Evolutionary conservation across 495 filamentous ascomycete genomes (phyloP).

Genomic region (Penicillium coffeae): DNA sequence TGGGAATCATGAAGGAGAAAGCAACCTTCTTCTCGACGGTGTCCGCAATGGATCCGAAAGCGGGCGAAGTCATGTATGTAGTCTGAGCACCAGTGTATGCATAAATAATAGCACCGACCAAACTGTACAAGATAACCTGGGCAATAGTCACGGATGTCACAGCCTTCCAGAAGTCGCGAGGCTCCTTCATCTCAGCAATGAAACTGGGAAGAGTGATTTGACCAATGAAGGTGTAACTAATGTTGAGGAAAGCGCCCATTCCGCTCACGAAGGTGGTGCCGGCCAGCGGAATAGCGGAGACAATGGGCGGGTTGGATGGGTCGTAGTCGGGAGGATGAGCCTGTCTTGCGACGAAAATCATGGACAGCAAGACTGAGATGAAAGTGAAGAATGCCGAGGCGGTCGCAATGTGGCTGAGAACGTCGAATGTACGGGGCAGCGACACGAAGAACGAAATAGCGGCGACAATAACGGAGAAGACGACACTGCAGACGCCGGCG

Average conservation of each 20-base stretch:
- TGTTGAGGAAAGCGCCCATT: slow-evolving; percentile 82
- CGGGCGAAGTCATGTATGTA: slow-evolving; percentile 73
- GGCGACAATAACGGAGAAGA: slow-evolving; percentile 64
- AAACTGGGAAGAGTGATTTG: slow-evolving; percentile 89
- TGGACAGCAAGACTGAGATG: slow-evolving; percentile 74
- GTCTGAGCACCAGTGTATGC: slow-evolving; percentile 68
- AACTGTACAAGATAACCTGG: slow-evolving; percentile 75
- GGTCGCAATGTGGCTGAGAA: slow-evolving; percentile 71
- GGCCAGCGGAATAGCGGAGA: slow-evolving; percentile 59
- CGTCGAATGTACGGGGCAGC: slow-evolving; percentile 74
- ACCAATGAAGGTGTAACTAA: slow-evolving; percentile 88
- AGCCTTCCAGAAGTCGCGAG: slow-evolving; percentile 83
- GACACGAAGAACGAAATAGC: slow-evolving; percentile 72
- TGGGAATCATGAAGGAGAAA: slow-evolving; percentile 91
- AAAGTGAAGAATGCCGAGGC: slow-evolving; percentile 80
- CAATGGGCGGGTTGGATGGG: slow-evolving; percentile 53
- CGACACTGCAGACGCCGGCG: slow-evolving; percentile 63
- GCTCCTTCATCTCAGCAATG: slow-evolving; percentile 88
- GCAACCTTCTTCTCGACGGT: slow-evolving; percentile 73
- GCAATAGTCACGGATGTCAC: slow-evolving; percentile 82
- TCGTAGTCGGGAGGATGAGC: slow-evolving; percentile 60
- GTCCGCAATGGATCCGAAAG: slow-evolving; percentile 74
- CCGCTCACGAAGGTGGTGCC: slow-evolving; percentile 76
- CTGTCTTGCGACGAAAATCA: slow-evolving; percentile 73
- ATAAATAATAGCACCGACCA: slow-evolving; percentile 73